A percentile compares a stretch with the other conserved stretches of the same genome.
These are phyloP conservation scores for Lactifluus echinatus DNA, from an alignment of 768 basidiomycete species.

Conservation along the genomic window DNA sequence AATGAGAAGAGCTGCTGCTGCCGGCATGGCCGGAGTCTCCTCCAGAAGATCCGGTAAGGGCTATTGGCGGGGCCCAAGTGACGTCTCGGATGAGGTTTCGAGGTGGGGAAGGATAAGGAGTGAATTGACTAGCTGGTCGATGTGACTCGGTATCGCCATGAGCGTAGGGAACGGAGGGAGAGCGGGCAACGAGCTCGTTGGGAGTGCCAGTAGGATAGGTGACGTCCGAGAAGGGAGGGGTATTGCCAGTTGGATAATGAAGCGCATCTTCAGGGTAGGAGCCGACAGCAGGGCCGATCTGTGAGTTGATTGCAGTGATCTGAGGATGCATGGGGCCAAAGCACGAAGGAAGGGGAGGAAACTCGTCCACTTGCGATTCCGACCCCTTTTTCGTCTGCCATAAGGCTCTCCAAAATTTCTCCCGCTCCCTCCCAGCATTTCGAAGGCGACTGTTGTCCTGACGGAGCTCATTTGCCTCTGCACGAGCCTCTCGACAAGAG, in stretches of 20 bases:
- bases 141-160: conserved; percentile 30
- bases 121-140: conserved; percentile 44
- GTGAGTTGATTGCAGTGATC: conserved; percentile 23
- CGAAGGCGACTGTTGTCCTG: conserved; percentile 59
- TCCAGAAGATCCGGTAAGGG: conserved; percentile 31
- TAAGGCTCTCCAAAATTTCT: conserved; percentile 63
- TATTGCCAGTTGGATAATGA: conserved; percentile 42
- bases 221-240: conserved; percentile 34
- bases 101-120: conserved; percentile 31
- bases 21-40: conserved; percentile 35
- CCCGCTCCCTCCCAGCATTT: conserved; percentile 59
- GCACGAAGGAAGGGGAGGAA: conserved; percentile 19
- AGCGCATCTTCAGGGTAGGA: conserved; percentile 38
- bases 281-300: conserved; percentile 25
- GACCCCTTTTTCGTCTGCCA: conserved; percentile 52
- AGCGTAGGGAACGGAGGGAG: conserved; percentile 37
- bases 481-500: conserved; percentile 59
- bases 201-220: conserved; percentile 36
- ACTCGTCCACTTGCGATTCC: conserved; percentile 19
- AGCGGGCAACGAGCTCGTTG: conserved; percentile 37
- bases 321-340: conserved; percentile 22
- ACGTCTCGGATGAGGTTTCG: conserved; percentile 25
- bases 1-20: conserved; percentile 41
- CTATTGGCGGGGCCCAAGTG: conserved; percentile 23
- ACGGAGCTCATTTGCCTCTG: conserved; percentile 51